A percentile compares a stretch with the other conserved stretches of the same genome.
Evolutionary conservation across 2,329 filamentous ascomycete species (phyloP).

Genomic region (Rhynchosporium graminicola): DNA sequence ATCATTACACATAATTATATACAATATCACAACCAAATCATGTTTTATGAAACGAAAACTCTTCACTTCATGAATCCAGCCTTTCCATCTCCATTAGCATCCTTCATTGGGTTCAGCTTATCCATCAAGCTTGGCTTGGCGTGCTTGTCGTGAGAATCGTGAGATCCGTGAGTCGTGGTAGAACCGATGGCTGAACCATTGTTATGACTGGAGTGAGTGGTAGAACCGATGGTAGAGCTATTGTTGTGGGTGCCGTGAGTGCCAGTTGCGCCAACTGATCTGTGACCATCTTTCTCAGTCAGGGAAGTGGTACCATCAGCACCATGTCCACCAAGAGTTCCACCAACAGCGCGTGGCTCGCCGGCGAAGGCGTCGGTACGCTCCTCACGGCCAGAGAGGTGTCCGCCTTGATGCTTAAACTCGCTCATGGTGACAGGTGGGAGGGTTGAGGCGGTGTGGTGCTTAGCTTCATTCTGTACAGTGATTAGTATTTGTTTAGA

Average conservation of each 20-base stretch:
- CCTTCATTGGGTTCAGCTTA: conserved; percentile 55
- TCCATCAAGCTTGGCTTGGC: conserved; percentile 53
- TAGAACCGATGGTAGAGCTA: neutral
- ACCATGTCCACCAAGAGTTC: conserved; percentile 36
- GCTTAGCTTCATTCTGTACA: conserved; percentile 59
- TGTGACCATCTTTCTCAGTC: conserved; percentile 31
- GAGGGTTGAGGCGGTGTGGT: conserved; percentile 64
- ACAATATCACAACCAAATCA: neutral
- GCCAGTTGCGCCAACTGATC: too few relatives aligned
- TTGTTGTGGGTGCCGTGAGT: conserved; percentile 11
- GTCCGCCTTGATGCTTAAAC: conserved; percentile 57
- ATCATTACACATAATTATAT: neutral
- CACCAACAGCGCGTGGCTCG: conserved; percentile 53
- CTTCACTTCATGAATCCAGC: conserved; percentile 32
- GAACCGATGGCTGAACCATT: conserved; percentile 13
- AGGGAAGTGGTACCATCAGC: conserved; percentile 35
- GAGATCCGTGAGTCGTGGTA: conserved; percentile 20
- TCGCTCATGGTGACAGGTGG: conserved; percentile 66
- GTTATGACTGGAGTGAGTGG: neutral
- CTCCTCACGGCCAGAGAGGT: conserved; percentile 54
- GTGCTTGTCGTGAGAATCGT: conserved; percentile 14
- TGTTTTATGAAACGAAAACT: neutral
- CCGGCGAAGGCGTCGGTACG: conserved; percentile 62
- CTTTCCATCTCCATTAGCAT: conserved; percentile 57
- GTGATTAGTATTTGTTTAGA: neutral